Evolutionary conservation across 2,329 filamentous ascomycete genomes (phyloP), one percentile per base, ranked within the genome.

Genomic region (Pestalotiopsis sp.): DNA sequence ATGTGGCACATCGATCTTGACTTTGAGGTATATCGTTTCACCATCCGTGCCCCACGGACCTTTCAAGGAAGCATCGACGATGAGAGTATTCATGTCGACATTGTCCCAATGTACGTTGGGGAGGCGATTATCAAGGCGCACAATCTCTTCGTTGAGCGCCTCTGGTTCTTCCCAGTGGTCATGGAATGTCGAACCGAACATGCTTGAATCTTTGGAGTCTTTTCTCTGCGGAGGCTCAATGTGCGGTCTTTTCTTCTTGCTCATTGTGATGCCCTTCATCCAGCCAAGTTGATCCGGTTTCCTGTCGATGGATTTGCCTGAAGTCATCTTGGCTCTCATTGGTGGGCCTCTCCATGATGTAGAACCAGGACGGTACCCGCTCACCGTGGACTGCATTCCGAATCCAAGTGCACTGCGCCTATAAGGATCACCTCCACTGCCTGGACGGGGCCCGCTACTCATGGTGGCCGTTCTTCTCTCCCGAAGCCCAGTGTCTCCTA

Each of bases 261-360:
- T 89, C 82, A 91, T 89, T 39, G 86, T 90, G 69, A 92, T 89
- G 4, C 90, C 89, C 74, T 89, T 90, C 87, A 92, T 91, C 90
- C 90, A 92, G 14, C 87, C 88, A 67, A 92, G 89, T 71, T 91
- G 89, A 25, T 86, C 84, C 61, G 86, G 83, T 68, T 82, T 86
- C 49, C 83, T 81, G 68, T 88, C 84, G 31, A 78, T 67, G 20
- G 81, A 75, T 65, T 81, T 85, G 17, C 78, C 78, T 4, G 79
- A 76, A 2, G 79, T 75, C 25, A 82, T 81, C 68, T 85, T 87
- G 27, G 86, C 86, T 73, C 87, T 89, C 87, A 90, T 90, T 1
- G 87, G 87, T 2, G 85, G 85, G 3, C 86, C 84, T 72, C 84
- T 83, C 87, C 87, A 89, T 11, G 84, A 74, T 4, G 71, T 67